Base-by-base conservation (phyloP, 495 filamentous ascomycete genomes). In the Pseudotulostoma volvatum region DNA sequence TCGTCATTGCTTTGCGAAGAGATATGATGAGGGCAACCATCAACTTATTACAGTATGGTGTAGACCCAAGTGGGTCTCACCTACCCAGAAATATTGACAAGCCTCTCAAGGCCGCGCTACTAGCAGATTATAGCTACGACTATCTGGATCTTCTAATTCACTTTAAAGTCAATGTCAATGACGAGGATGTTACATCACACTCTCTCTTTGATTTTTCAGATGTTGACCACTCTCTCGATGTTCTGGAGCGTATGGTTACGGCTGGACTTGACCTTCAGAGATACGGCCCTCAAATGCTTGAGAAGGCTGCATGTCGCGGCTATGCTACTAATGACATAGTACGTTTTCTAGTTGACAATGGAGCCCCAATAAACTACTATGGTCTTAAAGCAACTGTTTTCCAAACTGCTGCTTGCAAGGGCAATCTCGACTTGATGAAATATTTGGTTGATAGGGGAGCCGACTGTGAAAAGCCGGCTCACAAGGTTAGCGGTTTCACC, bases 401-500 rank as follows among this genome's bases (percentile, higher is more conserved):
- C 11, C 23, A 28, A 28, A 11, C 23, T 28, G 23, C 23, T 5
- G 23, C 23, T 28, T 28, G 23, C 23, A 5, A 5, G 11, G 23
- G 23, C 16, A 18, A 36, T 35, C 23, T 18, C 20, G 35, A 37
- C 2, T 13, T 37, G 3, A 20, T 37, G 14, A 21, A 37, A 21
- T 2, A 31, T 1, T 37, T 42, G 9, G 25, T 37, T 13, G 15
- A 37, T 9, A 15, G 17, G 9, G 40, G 40, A 8, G 59, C 58
- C 18, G 44, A 60, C n/a, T 9, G 51, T 3, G 55, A 65, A 39
- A 44, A 40, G 3, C 34, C 40, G 7, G 39, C 54, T 4, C 49
- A 46, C 3, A 18, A 41, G 8, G 31, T 39, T 4, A 19, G 35
- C 3, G 59, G 54, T 1, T 23, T 34, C 31, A 54, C 51, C 9